These are phyloP conservation scores for Calocybe indica DNA, from an alignment of 768 basidiomycete genomes.

Conservation along the genomic window DNA sequence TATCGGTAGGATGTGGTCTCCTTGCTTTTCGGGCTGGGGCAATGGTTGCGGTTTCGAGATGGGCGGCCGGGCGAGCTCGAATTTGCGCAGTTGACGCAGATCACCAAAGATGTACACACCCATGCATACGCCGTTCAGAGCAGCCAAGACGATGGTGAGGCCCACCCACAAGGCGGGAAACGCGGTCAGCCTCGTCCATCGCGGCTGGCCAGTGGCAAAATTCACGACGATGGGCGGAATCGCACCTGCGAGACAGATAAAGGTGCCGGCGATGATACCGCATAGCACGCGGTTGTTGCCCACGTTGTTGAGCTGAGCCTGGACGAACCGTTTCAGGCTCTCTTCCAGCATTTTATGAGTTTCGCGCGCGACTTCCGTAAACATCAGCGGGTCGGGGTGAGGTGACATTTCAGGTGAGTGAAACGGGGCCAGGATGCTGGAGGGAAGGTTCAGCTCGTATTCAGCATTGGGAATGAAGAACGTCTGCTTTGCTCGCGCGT, in stretches of 20 bases:
- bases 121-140: conserved; percentile 68
- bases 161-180: conserved; percentile 71
- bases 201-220: conserved; percentile 38
- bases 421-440: conserved; percentile 58
- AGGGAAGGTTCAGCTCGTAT: conserved; percentile 69
- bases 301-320: conserved; percentile 65
- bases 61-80: conserved; percentile 67
- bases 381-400: conserved; percentile 63
- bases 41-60: conserved; percentile 43
- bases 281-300: conserved; percentile 66
- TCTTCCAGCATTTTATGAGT: conserved; percentile 54
- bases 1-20: conserved; percentile 6
- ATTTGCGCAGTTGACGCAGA: conserved; percentile 69
- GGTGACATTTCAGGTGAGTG: conserved; percentile 35
- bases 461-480: conserved; percentile 69
- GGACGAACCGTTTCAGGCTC: conserved; percentile 60
- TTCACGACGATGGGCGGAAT: conserved; percentile 43
- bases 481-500: conserved; percentile 72
- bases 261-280: conserved; percentile 58
- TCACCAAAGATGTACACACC: conserved; percentile 80
- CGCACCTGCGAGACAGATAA: conserved; percentile 41
- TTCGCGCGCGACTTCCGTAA: conserved; percentile 53
- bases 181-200: conserved; percentile 54
- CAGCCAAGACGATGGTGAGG: conserved; percentile 52
- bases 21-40: conserved; percentile 5